A percentile compares a stretch with the other conserved stretches of the same genome.
Evolutionary conservation across 176 grass and related monocot species (phyloP).

Genomic region (Phragmites australis): DNA sequence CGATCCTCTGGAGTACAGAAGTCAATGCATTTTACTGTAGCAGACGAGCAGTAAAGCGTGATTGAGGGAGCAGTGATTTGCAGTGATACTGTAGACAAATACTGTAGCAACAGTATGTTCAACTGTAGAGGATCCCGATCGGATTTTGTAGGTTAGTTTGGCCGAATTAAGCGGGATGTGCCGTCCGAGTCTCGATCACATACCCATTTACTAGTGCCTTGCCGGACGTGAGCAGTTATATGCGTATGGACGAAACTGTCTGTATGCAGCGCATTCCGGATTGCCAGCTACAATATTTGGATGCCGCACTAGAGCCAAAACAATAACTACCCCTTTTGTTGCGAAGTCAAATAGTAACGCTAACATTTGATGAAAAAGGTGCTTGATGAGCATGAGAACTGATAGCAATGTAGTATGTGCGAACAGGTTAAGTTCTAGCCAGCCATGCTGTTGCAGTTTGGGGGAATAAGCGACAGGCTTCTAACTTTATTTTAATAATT

Average conservation of each 20-base stretch:
- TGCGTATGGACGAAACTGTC: conserved; percentile 35
- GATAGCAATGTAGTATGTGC: conserved; percentile 19
- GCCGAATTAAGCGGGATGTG: conserved; percentile 36
- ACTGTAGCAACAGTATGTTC: no score
- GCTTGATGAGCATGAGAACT: neutral
- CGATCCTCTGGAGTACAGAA: no score
- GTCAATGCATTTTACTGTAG: no score
- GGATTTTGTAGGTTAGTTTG: conserved; percentile 6
- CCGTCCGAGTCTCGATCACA: conserved; percentile 13
- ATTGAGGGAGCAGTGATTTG: no score
- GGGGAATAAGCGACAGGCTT: no score
- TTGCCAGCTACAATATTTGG: neutral
- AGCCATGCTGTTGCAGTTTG: no score
- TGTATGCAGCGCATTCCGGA: conserved; percentile 17
- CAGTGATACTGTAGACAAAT: no score
- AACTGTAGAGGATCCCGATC: no score
- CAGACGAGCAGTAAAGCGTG: no score
- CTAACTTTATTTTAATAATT: no score
- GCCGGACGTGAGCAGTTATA: conserved; percentile 19
- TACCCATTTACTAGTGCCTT: conserved; percentile 24
- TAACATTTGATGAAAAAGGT: neutral
- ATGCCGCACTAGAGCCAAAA: neutral
- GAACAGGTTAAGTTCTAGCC: conserved; percentile 34
- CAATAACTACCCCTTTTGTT: neutral
- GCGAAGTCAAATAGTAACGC: neutral